Base-by-base conservation (phyloP, 2,329 filamentous ascomycete genomes). In the Neodidymelliopsis sp. region DNA sequence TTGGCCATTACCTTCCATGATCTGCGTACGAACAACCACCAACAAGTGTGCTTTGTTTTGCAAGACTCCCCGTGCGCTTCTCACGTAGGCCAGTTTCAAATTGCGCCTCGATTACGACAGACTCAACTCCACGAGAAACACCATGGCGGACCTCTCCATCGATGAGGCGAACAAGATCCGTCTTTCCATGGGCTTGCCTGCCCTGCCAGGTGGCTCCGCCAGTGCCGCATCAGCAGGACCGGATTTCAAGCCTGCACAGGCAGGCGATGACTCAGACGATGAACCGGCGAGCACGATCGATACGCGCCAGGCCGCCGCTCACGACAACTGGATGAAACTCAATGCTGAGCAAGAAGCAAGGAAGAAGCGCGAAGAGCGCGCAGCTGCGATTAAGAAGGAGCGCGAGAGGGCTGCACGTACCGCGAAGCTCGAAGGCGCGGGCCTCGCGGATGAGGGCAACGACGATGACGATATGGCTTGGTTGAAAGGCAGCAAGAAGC, bases 101-200 rank as follows among this genome's bases (percentile, higher is more conserved):
- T 42, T 16, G 39, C 40, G 35, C 38, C 33, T 35, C 39, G 18
- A 25, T 44, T 37, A 13, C 31, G 39, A 9, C n/a, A 24, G 34
- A 38, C 22, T 29, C 43, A 42, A 43, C 35, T 29, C 42, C n/a
- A 20, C 54, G 34, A 39, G 49, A 18, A 29, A 34, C 38, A 53
- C 29, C 59, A 69, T 67, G 62, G 57, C 66, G 13, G 65, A 72
- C 61, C 62, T 73, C 36, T 69, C 66, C 44, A 92, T 97, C 69
- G 90, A 95, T 74, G 91, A 97, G 81, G 91, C 90, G 59, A 97
- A 97, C 78, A 89, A 92, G 69, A 88, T 97, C 67, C 91, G 93
- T 65, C 81, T 87, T 63, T 90, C 91, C 38, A 85, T 97, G 77
- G 93, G 93, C 67, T 85, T 97, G 79, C 90, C 93, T 69, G 92